Evolutionary conservation across 1,284 basidiomycete genomes (phyloP).

Genomic region (Thecaphora thlaspeos): DNA sequence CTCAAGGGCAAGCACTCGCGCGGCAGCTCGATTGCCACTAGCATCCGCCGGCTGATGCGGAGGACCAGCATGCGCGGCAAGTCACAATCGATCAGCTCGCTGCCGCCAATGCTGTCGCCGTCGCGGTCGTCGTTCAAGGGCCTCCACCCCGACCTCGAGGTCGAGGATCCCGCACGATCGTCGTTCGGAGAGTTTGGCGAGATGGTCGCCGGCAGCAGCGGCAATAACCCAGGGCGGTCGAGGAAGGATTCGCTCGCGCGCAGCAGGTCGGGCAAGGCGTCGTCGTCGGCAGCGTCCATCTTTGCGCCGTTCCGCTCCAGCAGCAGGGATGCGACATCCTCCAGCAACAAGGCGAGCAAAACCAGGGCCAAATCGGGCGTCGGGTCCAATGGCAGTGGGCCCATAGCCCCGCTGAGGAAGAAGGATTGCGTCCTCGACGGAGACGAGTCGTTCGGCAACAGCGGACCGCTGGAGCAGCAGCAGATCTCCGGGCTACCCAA

Average conservation of each 20-base stretch:
- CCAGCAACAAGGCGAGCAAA: slow-evolving; percentile 3
- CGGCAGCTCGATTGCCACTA: slow-evolving; percentile 12
- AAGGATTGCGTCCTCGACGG: background rate
- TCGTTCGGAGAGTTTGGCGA: slow-evolving; percentile 9
- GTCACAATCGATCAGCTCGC: slow-evolving; percentile 22
- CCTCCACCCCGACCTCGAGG: slow-evolving; percentile 11
- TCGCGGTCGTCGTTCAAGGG: slow-evolving; percentile 11
- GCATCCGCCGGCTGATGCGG: slow-evolving; percentile 30
- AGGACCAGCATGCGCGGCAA: slow-evolving; percentile 28
- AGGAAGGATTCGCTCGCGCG: slow-evolving; percentile 11
- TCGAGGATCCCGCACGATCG: slow-evolving; percentile 6
- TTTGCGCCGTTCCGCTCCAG: slow-evolving; percentile 32
- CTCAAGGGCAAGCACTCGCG: slow-evolving; percentile 3
- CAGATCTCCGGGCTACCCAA: background rate
- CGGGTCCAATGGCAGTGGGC: too few relatives aligned
- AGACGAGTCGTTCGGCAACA: slow-evolving; percentile 22
- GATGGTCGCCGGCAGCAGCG: slow-evolving; percentile 4
- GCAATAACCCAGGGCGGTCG: slow-evolving; percentile 19
- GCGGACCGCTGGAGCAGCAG: slow-evolving; percentile 9
- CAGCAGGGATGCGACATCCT: slow-evolving; percentile 7
- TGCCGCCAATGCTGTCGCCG: slow-evolving; percentile 2
- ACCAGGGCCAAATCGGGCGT: too few relatives aligned
- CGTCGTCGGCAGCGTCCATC: slow-evolving; percentile 11
- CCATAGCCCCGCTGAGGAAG: too few relatives aligned
- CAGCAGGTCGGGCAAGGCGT: slow-evolving; percentile 5